Evolutionary conservation across 2,329 filamentous ascomycete species (phyloP).

Genomic region (Nemania sp.): DNA sequence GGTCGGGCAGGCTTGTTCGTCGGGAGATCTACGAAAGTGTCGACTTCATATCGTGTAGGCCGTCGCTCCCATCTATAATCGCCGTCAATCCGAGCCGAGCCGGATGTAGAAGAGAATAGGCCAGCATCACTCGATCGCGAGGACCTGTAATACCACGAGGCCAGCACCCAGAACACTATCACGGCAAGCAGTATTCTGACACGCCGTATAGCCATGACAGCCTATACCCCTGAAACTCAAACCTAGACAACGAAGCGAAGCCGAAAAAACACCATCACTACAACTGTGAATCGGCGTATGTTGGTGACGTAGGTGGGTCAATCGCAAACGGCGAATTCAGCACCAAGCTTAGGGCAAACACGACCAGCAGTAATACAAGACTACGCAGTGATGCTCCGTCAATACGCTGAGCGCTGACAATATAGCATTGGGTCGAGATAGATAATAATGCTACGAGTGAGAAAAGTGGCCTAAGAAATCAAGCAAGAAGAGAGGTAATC

Average conservation of each 20-base stretch:
- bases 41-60: conserved; percentile 42
- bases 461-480: too few relatives aligned
- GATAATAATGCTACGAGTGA: too few relatives aligned
- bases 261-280: conserved; percentile 18
- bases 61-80: conserved; percentile 40
- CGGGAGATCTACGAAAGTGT: conserved; percentile 42
- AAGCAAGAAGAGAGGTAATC: too few relatives aligned
- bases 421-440: too few relatives aligned
- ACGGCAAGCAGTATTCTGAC: conserved; percentile 37
- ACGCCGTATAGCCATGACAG: conserved; percentile 38
- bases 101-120: conserved; percentile 24
- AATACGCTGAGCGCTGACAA: too few relatives aligned
- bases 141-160: conserved; percentile 40
- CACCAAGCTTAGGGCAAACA: background rate
- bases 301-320: conserved; percentile 9
- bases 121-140: conserved; percentile 18
- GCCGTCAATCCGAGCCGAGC: conserved; percentile 10
- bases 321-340: conserved; percentile 1
- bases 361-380: background rate
- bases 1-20: conserved; percentile 46
- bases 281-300: background rate
- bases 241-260: conserved; percentile 1
- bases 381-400: background rate
- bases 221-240: conserved; percentile 4
- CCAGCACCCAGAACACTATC: conserved; percentile 36